Base-by-base conservation (phyloP, 768 basidiomycete genomes). In the Coprinopsis cinerea region DNA sequence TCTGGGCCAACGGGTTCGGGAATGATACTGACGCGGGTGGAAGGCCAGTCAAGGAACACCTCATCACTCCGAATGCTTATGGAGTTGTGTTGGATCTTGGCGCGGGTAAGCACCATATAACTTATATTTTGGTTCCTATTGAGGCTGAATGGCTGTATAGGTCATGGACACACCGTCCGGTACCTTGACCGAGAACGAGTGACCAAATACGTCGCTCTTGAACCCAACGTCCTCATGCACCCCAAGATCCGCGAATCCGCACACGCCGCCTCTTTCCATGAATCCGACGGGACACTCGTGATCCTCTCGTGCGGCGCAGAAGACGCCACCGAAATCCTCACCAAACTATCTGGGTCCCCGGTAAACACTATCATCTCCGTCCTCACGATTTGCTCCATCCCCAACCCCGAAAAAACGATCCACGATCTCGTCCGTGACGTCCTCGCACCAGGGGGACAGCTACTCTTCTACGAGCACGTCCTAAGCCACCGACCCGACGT, bases 381-480 rank as follows among this genome's bases (percentile, higher is more conserved):
- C 28, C 67, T 89, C 41, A 79, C 83, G 0, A 64, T 89, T 10
- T 88, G 87, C 64, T 76, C 80, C 6, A 63, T 89, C 11, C 83
- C 85, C 0, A 57, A 69, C 2, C 83, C 85, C 0, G 63, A 79
- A 50, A 51, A 63, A 10, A 76, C 77, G 0, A 60, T 88, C 14
- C 46, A 51, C 2, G 61, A 63, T 0, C 71, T 89, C 14, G 68
- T 75, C 2, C 60, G 65, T 3, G 72, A 79, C 9, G 67, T 81
- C 1, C 72, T 90, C 26, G 79, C 75, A 51, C 75, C 85, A 0
- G 82, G 84, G 0, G 88, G 88, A 0, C 69, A 75, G 44, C 48
- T 89, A 0, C 66, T 89, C 15, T 81, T 81, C 57, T 82, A 79
- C 52, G 88, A 90, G 61, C 88, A 90, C 53, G 83, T 89, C 9